These are phyloP conservation scores for Aspergillus puulaauensis DNA, from an alignment of 2,329 filamentous ascomycete genomes.

Conservation along the genomic window DNA sequence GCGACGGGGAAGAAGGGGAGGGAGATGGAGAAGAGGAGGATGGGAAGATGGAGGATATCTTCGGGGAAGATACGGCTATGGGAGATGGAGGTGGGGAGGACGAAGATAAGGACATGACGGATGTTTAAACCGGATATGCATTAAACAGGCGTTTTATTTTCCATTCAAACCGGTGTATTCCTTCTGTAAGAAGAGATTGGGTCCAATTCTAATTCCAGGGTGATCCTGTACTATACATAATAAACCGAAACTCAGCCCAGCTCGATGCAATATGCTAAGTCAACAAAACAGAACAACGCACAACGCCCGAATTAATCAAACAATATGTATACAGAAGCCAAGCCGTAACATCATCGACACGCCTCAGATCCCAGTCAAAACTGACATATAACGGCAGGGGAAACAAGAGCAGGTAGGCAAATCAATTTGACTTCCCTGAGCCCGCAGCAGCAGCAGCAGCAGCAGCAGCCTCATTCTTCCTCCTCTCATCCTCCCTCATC, in stretches of 20 bases:
- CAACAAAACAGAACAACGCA: neutral
- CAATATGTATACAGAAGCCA: neutral
- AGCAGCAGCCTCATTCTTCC: slow-evolving; percentile 11
- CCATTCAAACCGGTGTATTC: neutral
- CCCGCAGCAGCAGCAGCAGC: neutral
- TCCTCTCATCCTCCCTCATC: slow-evolving; percentile 41
- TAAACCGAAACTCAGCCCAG: neutral
- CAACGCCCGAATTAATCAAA: neutral
- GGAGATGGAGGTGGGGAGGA: slow-evolving; percentile 35
- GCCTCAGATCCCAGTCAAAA: neutral
- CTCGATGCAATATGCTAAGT: neutral
- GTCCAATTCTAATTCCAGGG: slow-evolving; percentile 4
- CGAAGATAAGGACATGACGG: slow-evolving; percentile 44
- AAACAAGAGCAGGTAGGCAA: neutral
- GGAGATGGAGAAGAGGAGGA: slow-evolving; percentile 44
- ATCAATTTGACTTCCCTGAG: neutral
- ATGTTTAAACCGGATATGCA: slow-evolving; percentile 29
- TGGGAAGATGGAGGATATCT: slow-evolving; percentile 50
- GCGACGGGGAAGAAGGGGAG: slow-evolving; percentile 30
- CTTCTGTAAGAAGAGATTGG: slow-evolving; percentile 8
- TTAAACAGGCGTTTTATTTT: neutral
- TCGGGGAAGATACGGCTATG: slow-evolving; percentile 44
- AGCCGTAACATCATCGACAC: neutral
- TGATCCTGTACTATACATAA: slow-evolving; percentile 1
- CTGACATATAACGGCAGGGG: too few relatives aligned